Percentiles rank a stretch among this genome's conserved stretches.
phyloP scores from a whole-genome alignment of 164 flowering plant genomes.

The Liriodendron chinense region DNA sequence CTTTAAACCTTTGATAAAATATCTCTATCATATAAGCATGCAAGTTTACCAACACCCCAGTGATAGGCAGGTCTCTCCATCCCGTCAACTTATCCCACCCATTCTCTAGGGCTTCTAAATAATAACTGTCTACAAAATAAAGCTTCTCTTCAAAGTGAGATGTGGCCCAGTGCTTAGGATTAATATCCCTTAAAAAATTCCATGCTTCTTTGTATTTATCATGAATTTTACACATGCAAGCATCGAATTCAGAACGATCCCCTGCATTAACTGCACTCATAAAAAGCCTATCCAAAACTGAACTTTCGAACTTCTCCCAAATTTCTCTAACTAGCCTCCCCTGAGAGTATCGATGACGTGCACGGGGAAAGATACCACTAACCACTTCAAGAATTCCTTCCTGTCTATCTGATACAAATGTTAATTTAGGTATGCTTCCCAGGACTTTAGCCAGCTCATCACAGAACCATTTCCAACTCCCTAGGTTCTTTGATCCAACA shows the following conservation, averaged over 20 bases:
- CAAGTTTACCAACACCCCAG: too few relatives aligned
- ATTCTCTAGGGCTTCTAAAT: too few relatives aligned
- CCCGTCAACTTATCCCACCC: too few relatives aligned
- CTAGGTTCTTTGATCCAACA: background rate
- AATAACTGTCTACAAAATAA: too few relatives aligned
- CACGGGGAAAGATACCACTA: background rate
- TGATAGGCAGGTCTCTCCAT: too few relatives aligned
- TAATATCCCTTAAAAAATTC: background rate
- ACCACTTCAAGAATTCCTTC: background rate
- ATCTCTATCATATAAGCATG: too few relatives aligned
- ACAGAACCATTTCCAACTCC: conserved; percentile 5
- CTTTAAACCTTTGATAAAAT: too few relatives aligned
- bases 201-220: background rate
- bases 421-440: background rate
- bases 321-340: background rate
- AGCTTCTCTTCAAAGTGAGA: background rate
- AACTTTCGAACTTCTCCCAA: background rate
- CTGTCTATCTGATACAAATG: background rate
- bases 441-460: background rate
- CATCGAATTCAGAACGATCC: background rate
- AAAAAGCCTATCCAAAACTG: background rate
- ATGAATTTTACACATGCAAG: background rate
- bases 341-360: background rate
- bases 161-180: background rate
- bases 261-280: background rate